phyloP scores from a whole-genome alignment of 2,329 filamentous ascomycete genomes.

The Fragosphaeria purpurea region DNA sequence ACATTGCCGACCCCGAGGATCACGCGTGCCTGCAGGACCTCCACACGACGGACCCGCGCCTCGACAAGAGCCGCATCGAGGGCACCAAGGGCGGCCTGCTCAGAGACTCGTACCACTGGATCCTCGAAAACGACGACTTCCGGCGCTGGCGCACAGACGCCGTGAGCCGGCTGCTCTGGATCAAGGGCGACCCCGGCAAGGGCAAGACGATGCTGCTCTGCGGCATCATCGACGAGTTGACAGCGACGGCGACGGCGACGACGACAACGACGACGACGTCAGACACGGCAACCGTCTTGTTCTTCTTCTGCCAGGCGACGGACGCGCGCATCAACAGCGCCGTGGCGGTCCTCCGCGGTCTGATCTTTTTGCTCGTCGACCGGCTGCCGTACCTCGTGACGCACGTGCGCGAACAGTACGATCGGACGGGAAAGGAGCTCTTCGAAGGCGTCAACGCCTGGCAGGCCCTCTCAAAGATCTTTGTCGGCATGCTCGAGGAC shows the following conservation, averaged over 20 bases:
- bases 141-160: constrained; percentile 13
- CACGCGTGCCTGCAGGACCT: neutral
- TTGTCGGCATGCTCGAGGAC: constrained; percentile 30
- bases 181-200: constrained; percentile 29
- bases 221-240: constrained; percentile 27
- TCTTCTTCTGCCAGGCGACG: constrained; percentile 26
- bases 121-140: constrained; percentile 21
- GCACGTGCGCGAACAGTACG: constrained; percentile 24
- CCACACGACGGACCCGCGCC: constrained; percentile 10
- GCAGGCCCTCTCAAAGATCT: constrained; percentile 26
- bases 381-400: constrained; percentile 21
- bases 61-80: constrained; percentile 27
- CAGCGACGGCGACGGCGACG: neutral
- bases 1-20: too few species aligned
- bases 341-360: constrained; percentile 21
- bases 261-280: neutral
- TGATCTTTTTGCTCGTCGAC: constrained; percentile 21
- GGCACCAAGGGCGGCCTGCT: constrained; percentile 24
- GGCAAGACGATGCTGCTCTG: constrained; percentile 35
- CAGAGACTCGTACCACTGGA: constrained; percentile 23
- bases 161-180: constrained; percentile 23
- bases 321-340: constrained; percentile 19
- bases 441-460: constrained; percentile 31
- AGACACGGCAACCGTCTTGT: constrained; percentile 8
- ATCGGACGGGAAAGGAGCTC: constrained; percentile 18